Conservation (phyloP, 2,329 filamentous ascomycete species). For the Calonectria honghensis region DNA sequence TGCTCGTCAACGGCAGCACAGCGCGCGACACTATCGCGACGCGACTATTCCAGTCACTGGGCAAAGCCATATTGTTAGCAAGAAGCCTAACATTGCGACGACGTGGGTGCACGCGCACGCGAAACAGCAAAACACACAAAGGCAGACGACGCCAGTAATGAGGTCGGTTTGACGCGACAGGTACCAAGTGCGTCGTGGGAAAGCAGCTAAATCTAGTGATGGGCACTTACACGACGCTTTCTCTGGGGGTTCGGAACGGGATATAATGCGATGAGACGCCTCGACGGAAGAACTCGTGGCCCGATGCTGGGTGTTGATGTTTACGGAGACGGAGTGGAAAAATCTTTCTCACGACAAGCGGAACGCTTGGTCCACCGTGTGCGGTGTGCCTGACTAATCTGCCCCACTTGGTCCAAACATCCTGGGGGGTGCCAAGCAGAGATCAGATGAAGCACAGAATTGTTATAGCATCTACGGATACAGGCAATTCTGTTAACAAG, state of each 20-base stretch:
- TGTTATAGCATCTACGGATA: background rate
- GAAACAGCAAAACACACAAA: constrained; percentile 40
- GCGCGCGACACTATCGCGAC: constrained; percentile 52
- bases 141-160: constrained; percentile 40
- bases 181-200: constrained; percentile 37
- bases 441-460: background rate
- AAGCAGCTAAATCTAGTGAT: constrained; percentile 48
- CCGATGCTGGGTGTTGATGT: constrained; percentile 58
- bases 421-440: background rate
- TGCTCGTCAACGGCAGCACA: constrained; percentile 38
- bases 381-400: background rate
- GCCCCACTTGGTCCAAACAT: background rate
- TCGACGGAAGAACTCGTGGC: constrained; percentile 66
- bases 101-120: constrained; percentile 39
- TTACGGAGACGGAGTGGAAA: constrained; percentile 60
- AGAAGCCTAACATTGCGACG: constrained; percentile 47
- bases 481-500: background rate
- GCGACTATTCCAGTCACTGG: constrained; percentile 54
- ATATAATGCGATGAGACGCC: constrained; percentile 65
- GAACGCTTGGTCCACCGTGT: constrained; percentile 47
- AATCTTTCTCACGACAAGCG: constrained; percentile 59
- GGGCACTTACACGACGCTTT: constrained; percentile 60
- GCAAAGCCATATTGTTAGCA: constrained; percentile 55
- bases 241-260: constrained; percentile 63
- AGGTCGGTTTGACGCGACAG: constrained; percentile 41